Conservation (phyloP, 2,329 filamentous ascomycete genomes). For the Claviceps fusiformis region DNA sequence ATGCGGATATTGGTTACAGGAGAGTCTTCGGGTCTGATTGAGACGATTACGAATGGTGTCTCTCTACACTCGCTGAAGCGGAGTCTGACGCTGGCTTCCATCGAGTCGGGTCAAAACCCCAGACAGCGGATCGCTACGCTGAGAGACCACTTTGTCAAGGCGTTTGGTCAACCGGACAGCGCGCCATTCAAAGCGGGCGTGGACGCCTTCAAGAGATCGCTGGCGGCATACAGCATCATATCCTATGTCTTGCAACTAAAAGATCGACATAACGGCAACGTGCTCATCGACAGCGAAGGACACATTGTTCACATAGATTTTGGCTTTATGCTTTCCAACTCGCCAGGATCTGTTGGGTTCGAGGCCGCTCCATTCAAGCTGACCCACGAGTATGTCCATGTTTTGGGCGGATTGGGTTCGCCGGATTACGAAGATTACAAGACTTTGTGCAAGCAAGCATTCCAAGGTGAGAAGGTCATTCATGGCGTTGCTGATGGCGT, state of each 20-base stretch:
- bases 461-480: slow-evolving; percentile 49
- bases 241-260: slow-evolving; percentile 76
- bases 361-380: slow-evolving; percentile 81
- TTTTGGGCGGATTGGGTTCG: slow-evolving; percentile 60
- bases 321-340: slow-evolving; percentile 81
- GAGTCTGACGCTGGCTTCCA: slow-evolving; percentile 61
- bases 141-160: slow-evolving; percentile 69
- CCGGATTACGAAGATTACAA: slow-evolving; percentile 65
- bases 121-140: slow-evolving; percentile 65
- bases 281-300: slow-evolving; percentile 72
- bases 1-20: slow-evolving; percentile 81
- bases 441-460: slow-evolving; percentile 66
- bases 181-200: slow-evolving; percentile 58
- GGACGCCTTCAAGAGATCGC: slow-evolving; percentile 66
- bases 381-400: slow-evolving; percentile 74
- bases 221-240: slow-evolving; percentile 76
- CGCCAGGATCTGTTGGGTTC: slow-evolving; percentile 70
- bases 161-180: slow-evolving; percentile 58
- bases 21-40: slow-evolving; percentile 71
- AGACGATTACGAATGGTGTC: slow-evolving; percentile 79
- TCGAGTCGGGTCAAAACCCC: slow-evolving; percentile 60
- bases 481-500: not conserved
- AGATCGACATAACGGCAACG: slow-evolving; percentile 76
- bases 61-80: slow-evolving; percentile 78
- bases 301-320: slow-evolving; percentile 86